Percentiles rank a stretch among this genome's conserved stretches.
phyloP scores from a whole-genome alignment of 2,329 filamentous ascomycete species.

The Scytalidium sp. region DNA sequence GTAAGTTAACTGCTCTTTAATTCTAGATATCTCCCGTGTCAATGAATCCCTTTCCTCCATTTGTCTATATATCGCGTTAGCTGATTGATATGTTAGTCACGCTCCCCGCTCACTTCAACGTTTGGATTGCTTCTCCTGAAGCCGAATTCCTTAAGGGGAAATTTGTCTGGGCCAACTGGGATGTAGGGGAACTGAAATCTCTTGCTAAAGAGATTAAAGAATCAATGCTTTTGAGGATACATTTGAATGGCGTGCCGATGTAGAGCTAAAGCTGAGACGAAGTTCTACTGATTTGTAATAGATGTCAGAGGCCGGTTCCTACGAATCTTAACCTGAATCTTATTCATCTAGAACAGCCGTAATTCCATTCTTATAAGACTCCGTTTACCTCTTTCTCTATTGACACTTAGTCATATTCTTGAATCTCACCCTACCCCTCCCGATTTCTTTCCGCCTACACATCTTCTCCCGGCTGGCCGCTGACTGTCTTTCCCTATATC shows the following conservation, averaged over 20 bases:
- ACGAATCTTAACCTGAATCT: no score
- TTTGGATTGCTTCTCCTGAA: slow-evolving; percentile 37
- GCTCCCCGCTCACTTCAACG: slow-evolving; percentile 32
- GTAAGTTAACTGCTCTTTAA: not conserved
- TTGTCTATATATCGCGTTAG: not conserved
- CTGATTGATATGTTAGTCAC: slow-evolving; percentile 12
- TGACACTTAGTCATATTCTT: no score
- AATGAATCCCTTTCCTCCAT: not conserved
- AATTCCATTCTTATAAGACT: no score
- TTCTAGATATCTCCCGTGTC: not conserved
- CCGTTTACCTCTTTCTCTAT: no score
- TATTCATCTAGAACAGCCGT: no score
- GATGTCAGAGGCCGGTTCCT: no score
- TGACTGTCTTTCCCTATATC: no score
- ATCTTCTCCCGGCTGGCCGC: no score
- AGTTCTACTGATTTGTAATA: no score
- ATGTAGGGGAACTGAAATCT: slow-evolving; percentile 35
- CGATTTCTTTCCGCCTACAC: no score
- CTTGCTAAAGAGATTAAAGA: slow-evolving; percentile 19
- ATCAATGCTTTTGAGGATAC: slow-evolving; percentile 1
- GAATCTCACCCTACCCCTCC: no score
- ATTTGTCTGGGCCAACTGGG: slow-evolving; percentile 35
- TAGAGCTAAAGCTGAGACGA: not conserved
- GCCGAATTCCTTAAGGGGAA: slow-evolving; percentile 35
- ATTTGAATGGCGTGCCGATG: slow-evolving; percentile 4